phyloP scores from a whole-genome alignment of 352 stramenopile genomes.

The Achlya hypogyna region DNA sequence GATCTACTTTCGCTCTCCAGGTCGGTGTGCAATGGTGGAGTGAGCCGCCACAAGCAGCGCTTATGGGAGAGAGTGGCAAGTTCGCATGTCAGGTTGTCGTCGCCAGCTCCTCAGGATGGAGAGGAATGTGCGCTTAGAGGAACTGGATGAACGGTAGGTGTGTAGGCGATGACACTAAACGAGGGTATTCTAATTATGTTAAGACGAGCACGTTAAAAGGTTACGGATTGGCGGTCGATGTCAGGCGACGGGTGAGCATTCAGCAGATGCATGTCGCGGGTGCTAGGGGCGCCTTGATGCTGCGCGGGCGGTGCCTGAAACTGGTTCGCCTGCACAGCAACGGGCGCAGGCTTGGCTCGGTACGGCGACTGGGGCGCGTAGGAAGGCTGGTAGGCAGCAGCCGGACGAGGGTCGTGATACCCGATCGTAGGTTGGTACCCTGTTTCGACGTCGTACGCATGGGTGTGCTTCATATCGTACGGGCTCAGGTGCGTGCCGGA shows the following conservation, averaged over 20 bases:
- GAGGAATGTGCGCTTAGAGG: too few relatives aligned
- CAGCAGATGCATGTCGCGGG: not conserved
- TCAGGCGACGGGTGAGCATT: not conserved
- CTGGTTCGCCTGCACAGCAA: not conserved
- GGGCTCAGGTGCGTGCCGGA: constrained; percentile 1
- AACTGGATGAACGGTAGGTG: too few relatives aligned
- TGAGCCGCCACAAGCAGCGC: too few relatives aligned
- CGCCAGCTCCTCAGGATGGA: too few relatives aligned
- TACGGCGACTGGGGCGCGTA: not conserved
- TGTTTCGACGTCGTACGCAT: constrained; percentile 3
- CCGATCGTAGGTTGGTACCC: not conserved
- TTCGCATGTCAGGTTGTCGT: too few relatives aligned
- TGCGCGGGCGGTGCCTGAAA: not conserved
- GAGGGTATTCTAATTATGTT: too few relatives aligned
- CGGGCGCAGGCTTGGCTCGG: not conserved
- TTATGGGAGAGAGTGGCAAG: too few relatives aligned
- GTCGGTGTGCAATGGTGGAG: too few relatives aligned
- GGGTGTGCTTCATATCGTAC: constrained; percentile 1
- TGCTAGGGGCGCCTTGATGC: not conserved
- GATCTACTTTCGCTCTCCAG: too few relatives aligned
- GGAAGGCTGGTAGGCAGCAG: not conserved
- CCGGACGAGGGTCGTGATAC: not conserved
- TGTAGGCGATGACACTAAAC: too few relatives aligned
- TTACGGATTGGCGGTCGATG: not conserved
- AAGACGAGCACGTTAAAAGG: too few relatives aligned